Evolutionary conservation across 345 rosid genomes (phyloP).

Genomic region (Euclidium syriacum): DNA sequence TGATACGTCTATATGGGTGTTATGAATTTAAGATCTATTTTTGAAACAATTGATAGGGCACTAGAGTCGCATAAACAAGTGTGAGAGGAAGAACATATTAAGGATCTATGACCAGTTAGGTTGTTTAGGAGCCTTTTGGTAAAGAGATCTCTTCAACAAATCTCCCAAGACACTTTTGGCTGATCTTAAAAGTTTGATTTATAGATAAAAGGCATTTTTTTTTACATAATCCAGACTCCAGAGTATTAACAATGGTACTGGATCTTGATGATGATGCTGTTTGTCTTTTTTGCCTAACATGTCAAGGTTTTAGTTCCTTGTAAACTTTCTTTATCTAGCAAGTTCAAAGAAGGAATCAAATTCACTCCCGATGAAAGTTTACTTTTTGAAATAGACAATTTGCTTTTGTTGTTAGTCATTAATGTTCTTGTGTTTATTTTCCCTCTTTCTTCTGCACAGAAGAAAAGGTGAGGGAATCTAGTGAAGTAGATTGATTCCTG

Average conservation of each 20-base stretch:
- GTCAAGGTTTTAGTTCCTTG: background rate
- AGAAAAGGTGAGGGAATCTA: slow-evolving; percentile 14
- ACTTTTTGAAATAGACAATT: background rate
- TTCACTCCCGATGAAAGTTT: slow-evolving; percentile 2
- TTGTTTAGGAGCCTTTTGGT: too few species aligned
- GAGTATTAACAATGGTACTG: background rate
- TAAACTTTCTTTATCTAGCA: background rate
- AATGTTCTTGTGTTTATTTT: background rate
- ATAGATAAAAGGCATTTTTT: too few species aligned
- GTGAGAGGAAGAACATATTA: too few species aligned
- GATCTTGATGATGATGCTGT: background rate
- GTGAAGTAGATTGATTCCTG: slow-evolving; percentile 12
- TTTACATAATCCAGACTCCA: too few species aligned
- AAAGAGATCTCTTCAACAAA: too few species aligned
- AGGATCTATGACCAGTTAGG: too few species aligned
- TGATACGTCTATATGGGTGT: background rate
- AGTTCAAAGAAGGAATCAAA: slow-evolving; percentile 9
- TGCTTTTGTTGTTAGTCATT: slow-evolving; percentile 8
- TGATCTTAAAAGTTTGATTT: too few species aligned
- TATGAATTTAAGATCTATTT: too few species aligned
- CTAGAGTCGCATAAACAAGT: too few species aligned
- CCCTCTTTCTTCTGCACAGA: background rate
- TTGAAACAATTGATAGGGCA: too few species aligned
- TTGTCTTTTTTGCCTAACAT: slow-evolving; percentile 4
- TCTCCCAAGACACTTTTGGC: too few species aligned